Percentiles rank a stretch among this genome's conserved stretches.
phyloP scores from a whole-genome alignment of 2,329 filamentous ascomycete genomes.

The Herpotrichia juniperi region DNA sequence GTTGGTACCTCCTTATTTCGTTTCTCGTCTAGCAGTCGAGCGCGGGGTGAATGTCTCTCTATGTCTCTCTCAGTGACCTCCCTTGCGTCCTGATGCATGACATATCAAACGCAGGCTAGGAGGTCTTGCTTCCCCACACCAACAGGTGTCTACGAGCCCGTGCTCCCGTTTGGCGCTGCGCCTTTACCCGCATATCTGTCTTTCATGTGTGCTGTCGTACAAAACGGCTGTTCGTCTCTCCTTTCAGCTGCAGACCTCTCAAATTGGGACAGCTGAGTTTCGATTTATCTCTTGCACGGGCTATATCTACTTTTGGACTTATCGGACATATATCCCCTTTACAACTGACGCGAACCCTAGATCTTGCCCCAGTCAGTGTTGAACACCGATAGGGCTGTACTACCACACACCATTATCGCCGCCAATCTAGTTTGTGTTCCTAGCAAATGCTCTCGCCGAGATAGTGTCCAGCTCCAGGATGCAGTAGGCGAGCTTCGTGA shows the following conservation, averaged over 20 bases:
- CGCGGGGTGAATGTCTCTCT: slow-evolving; percentile 3
- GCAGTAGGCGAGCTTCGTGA: slow-evolving; percentile 9
- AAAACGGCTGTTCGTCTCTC: slow-evolving; percentile 18
- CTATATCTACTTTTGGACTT: background rate
- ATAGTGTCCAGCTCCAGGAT: background rate
- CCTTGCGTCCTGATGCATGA: slow-evolving; percentile 29
- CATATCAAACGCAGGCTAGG: slow-evolving; percentile 7
- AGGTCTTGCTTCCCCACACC: slow-evolving; percentile 12
- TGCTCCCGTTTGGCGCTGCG: slow-evolving; percentile 2
- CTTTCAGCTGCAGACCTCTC: slow-evolving; percentile 25
- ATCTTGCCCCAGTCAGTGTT: background rate
- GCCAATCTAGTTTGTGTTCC: slow-evolving; percentile 9
- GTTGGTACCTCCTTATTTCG: background rate
- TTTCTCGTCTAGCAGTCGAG: slow-evolving; percentile 16
- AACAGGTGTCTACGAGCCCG: slow-evolving; percentile 6
- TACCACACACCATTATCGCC: slow-evolving; percentile 7
- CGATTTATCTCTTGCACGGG: slow-evolving; percentile 1
- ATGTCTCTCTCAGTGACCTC: slow-evolving; percentile 9
- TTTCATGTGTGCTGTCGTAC: slow-evolving; percentile 31
- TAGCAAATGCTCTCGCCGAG: slow-evolving; percentile 8
- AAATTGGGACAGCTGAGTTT: slow-evolving; percentile 23
- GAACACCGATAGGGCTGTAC: slow-evolving; percentile 8
- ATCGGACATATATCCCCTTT: background rate
- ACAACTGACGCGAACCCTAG: slow-evolving; percentile 3
- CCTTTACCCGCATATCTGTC: slow-evolving; percentile 11